Evolutionary conservation across 2,329 filamentous ascomycete genomes (phyloP), one percentile per base, ranked within the genome.

Genomic region (Paracamarosporium sp.): DNA sequence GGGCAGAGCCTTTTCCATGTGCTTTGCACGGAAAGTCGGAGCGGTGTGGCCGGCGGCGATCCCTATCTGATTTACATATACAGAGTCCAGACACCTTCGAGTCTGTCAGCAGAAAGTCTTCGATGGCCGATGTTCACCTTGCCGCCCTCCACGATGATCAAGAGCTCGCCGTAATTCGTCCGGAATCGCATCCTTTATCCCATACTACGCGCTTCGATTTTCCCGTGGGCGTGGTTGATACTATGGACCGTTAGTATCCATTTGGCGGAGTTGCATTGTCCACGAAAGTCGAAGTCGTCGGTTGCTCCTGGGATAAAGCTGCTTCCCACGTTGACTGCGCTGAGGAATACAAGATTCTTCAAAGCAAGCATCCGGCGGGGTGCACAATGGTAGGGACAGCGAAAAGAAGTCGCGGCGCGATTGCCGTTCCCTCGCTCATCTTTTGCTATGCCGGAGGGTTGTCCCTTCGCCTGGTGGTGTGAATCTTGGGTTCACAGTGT

Each of bases 11-110:
- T 40, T 40, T 43, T 17, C 40, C 13, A 43, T 25, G n/a, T 36
- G 20, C 11, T 48, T 20, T 48, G 45, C 45, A 48, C 45, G 30
- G 45, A 24, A 35, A 48, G 15, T 24, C 30, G 45, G 45, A 25
- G 30, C 45, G 30, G 9, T 25, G 30, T 25, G 45, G 45, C 45
- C 17, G 45, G 20, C 22, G 30, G 17, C 30, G 30, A 48, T 36
- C 45, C 30, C 5, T 24, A 44, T 36, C 20, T 25, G 45, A 35
- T 35, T 35, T 25, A 50, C 28, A 50, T 33, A 17, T 27, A 25
- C n/a, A 40, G 13, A n/a, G 15, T 50, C 47, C 47, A 50, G 47
- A 40, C 47, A 28, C 33, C 47, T 40, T 40, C 27, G n/a, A 12
- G 6, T 50, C 47, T 24, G 47, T 50, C 47, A 50, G 47, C 33